Percentiles rank a stretch among this genome's conserved stretches.
Conservation (phyloP, 1,284 basidiomycete species). For the Rhodofomes roseus region DNA sequence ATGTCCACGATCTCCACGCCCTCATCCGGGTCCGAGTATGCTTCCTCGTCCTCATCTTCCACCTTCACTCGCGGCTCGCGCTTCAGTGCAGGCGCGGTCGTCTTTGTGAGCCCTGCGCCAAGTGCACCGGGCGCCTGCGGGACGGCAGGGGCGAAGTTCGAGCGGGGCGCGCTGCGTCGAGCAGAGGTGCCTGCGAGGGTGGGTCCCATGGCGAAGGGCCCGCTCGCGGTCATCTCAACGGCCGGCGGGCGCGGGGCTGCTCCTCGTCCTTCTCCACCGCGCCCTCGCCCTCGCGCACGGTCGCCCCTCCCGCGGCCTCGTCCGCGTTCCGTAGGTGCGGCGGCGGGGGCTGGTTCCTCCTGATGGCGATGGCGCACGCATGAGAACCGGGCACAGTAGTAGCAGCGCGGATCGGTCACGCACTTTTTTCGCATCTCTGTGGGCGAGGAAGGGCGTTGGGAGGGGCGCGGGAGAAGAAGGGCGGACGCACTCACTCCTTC, state of each 20-base stretch:
- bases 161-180: conserved; percentile 47
- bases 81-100: conserved; percentile 41
- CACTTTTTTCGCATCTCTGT: conserved; percentile 42
- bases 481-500: conserved; percentile 60
- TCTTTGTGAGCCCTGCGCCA: conserved; percentile 45
- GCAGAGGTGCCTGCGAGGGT: conserved; percentile 55
- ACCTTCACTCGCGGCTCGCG: conserved; percentile 23
- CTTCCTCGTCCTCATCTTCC: conserved; percentile 52
- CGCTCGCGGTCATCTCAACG: conserved; percentile 76
- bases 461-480: conserved; percentile 7
- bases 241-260: conserved; percentile 44
- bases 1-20: conserved; percentile 88
- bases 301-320: conserved; percentile 41
- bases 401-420: conserved; percentile 12
- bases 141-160: conserved; percentile 47
- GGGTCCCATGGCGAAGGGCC: conserved; percentile 83
- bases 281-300: conserved; percentile 25
- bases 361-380: conserved; percentile 1
- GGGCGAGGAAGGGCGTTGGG: conserved; percentile 1
- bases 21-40: conserved; percentile 87
- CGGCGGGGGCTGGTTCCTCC: conserved; percentile 49
- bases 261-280: conserved; percentile 40
- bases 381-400: neutral
- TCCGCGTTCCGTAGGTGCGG: conserved; percentile 35
- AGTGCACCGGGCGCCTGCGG: conserved; percentile 37